Evolutionary conservation across 805 yeast species (phyloP).

Genomic region (Metschnikowia bowlesiae): DNA sequence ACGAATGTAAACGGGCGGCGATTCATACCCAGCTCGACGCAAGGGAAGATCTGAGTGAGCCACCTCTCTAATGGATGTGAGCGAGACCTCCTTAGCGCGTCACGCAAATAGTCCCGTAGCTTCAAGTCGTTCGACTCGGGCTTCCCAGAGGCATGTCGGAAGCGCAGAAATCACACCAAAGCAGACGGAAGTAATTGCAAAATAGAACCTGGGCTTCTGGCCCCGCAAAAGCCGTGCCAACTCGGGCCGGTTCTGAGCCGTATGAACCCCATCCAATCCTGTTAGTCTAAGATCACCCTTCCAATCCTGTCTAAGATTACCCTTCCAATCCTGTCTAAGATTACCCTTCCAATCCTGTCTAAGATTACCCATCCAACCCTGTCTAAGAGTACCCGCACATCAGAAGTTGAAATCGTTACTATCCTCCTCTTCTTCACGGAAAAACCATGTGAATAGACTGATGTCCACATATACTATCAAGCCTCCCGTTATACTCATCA

Average conservation of each 20-base stretch:
- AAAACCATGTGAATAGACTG: constrained; percentile 43
- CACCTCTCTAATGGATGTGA: too few species aligned
- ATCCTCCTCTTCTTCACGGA: constrained; percentile 42
- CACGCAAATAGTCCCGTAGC: too few species aligned
- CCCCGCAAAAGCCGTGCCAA: background rate
- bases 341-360: too few species aligned
- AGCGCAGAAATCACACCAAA: background rate
- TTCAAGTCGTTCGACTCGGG: background rate
- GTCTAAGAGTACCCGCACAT: background rate
- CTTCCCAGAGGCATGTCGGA: background rate
- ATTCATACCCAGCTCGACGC: too few species aligned
- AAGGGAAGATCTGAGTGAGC: too few species aligned
- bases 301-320: background rate
- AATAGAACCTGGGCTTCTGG: background rate
- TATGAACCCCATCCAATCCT: background rate
- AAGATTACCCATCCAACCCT: background rate
- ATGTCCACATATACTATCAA: constrained; percentile 42
- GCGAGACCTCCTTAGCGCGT: too few species aligned
- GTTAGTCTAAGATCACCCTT: background rate
- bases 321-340: background rate
- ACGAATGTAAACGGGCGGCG: background rate
- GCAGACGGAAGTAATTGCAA: background rate
- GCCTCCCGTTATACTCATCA: constrained; percentile 44
- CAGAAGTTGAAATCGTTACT: constrained; percentile 43
- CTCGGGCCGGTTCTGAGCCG: background rate